Evolutionary conservation across 2,329 filamentous ascomycete genomes (phyloP), one percentile per base, ranked within the genome.

Genomic region (Nemania abortiva): DNA sequence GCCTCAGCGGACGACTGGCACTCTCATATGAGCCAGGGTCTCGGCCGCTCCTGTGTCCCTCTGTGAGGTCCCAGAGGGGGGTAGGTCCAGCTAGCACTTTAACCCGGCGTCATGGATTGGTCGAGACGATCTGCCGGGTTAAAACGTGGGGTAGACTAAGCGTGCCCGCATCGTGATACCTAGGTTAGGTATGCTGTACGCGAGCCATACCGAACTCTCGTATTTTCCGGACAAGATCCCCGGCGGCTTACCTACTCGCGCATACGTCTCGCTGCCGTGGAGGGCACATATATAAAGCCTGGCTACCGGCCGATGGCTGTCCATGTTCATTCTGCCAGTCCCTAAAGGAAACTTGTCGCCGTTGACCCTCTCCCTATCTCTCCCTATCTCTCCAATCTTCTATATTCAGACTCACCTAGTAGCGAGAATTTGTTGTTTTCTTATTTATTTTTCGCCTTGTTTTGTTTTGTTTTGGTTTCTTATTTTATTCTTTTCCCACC

Each of bases 81-180:
- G 22, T 57, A 20, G 15, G 39, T 20, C 54, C n/a, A 24, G 47
- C 39, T 52, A 24, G 66, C 65, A 66, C 22, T 72, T 73, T 71
- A 72, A 31, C 60, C 67, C 53, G n/a, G 56, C 31, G 60, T 49
- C 31, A 49, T 20, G 68, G 60, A 73, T 72, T 72, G 72, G 72
- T 62, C 49, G 53, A 70, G 24, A 50, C 39, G 62, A 72, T 72
- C 60, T 73, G 70, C 72, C 72, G 71, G 66, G 9, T 49, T 47
- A 20, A 63, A 64, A 70, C 72, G 70, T 73, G 72, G 72, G 72
- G 72, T 73, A 72, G 56, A 65, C 39, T 42, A 42, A 18, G 9
- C 65, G 52, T 42, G 55, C 39, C 55, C 49, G 39, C 42, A 58
- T 45, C 60, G 24, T 39, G 55, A 55, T 31, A 39, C 20, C 18